Base-by-base conservation (phyloP, 176 grass and related monocot species). In the Hyparrhenia diplandra region DNA sequence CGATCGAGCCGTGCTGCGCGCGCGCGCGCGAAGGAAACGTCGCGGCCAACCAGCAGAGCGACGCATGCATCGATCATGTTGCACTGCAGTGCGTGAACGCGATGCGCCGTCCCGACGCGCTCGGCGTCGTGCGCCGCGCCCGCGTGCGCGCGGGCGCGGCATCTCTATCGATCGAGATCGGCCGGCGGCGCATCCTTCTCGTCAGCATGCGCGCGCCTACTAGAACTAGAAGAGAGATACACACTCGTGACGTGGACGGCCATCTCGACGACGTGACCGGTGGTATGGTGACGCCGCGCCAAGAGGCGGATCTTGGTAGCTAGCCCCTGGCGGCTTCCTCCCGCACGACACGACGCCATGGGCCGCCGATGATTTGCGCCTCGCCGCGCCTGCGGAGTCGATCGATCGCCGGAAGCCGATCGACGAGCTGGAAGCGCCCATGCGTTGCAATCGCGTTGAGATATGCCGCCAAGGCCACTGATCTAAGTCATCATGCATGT, bases 321-420 rank as follows among this genome's bases (percentile, higher is more conserved):
- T 75, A 64, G n/a, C 75, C 59, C 55, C 39, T 80, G 82, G 87
- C 71, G 55, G 77, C 23, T 89, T 81, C 82, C 61, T 30, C 72
- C 65, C 58, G 16, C 78, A 65, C 66, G 78, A 71, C 58, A 89
- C 28, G 83, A 51, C 3, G 72, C 45, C 66, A 73, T 81, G 78
- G 87, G 72, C 83, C 55, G 58, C 34, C 65, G 42, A 78, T 29
- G 64, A 35, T 31, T 10, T 52, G 85, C 82, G 29, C 76, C 39
- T 7, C 55, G 6, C 11, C 43, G 28, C n/a, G 12, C 18, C 10
- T 37, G 21, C 14, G 5, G 46, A 49, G 14, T 18, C 46, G 46
- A 49, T 18, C 46, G 46, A 49, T 42, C 74, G 9, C 37, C 71
- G 57, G 31, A 74, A 55, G n/a, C 30, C 16, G 70, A 54, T n/a